Percentiles rank a stretch among this genome's conserved stretches.
phyloP scores from a whole-genome alignment of 1,284 basidiomycete genomes.

The Trametes polyzona region DNA sequence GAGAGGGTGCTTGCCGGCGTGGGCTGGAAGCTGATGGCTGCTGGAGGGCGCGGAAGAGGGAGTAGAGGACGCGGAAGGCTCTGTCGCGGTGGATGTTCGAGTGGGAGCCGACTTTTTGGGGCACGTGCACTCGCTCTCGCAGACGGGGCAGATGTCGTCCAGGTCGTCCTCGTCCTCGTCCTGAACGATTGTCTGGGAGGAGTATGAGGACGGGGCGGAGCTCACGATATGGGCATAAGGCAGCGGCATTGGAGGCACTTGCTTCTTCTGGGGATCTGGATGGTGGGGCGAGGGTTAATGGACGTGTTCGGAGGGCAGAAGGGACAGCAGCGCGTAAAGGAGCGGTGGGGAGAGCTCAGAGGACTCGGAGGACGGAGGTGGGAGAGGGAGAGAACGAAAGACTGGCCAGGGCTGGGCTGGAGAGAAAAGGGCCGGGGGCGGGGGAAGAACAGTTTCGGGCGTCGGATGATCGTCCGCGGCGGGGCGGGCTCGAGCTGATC shows the following conservation, averaged over 20 bases:
- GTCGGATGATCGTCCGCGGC: slow-evolving; percentile 13
- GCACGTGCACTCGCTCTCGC: slow-evolving; percentile 85
- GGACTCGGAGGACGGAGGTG: neutral
- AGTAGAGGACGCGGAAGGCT: slow-evolving; percentile 32
- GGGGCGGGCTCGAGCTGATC: slow-evolving; percentile 7
- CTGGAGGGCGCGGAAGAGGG: slow-evolving; percentile 29
- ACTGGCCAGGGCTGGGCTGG: slow-evolving; percentile 1
- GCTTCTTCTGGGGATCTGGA: slow-evolving; percentile 59
- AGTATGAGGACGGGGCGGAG: slow-evolving; percentile 36
- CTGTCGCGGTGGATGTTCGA: slow-evolving; percentile 32
- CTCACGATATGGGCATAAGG: slow-evolving; percentile 68
- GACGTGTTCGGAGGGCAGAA: too few species aligned
- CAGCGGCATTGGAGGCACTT: slow-evolving; percentile 66
- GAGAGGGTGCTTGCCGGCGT: slow-evolving; percentile 39
- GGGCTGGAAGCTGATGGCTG: slow-evolving; percentile 30
- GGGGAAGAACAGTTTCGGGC: slow-evolving; percentile 17
- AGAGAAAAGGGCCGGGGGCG: slow-evolving; percentile 14
- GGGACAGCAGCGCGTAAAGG: slow-evolving; percentile 9
- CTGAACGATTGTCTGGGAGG: slow-evolving; percentile 19
- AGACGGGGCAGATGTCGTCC: slow-evolving; percentile 82
- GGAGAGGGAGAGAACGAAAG: slow-evolving; percentile 7
- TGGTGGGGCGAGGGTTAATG: slow-evolving; percentile 12
- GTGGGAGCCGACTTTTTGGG: slow-evolving; percentile 40
- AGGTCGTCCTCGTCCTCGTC: slow-evolving; percentile 77
- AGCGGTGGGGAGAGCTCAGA: slow-evolving; percentile 11